Percentiles rank a stretch among this genome's conserved stretches.
Conservation (phyloP, 140 eudicot genomes). For the Flaveria floridana region DNA sequence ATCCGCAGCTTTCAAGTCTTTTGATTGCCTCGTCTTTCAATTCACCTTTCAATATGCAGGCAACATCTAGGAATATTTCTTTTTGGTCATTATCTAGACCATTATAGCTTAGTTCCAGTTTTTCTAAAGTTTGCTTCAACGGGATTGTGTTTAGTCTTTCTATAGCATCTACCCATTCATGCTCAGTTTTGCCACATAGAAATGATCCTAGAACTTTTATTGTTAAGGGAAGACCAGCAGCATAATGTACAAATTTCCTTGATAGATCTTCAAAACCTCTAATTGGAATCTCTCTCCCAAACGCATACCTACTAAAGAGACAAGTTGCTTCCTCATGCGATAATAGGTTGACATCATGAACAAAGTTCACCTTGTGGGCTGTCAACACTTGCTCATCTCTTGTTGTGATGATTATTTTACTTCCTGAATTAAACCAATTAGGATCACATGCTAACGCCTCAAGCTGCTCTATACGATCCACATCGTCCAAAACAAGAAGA, state of each 20-base stretch:
- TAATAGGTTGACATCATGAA: constrained; percentile 17
- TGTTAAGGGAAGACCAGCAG: constrained; percentile 39
- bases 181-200: constrained; percentile 9
- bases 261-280: constrained; percentile 9
- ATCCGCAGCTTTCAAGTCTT: constrained; percentile 29
- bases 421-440: constrained; percentile 24
- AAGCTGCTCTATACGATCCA: constrained; percentile 24
- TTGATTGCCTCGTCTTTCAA: neutral
- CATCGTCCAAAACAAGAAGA: constrained; percentile 35
- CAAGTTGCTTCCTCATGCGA: constrained; percentile 3
- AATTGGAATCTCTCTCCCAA: neutral
- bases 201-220: constrained; percentile 29
- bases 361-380: constrained; percentile 9
- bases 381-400: constrained; percentile 27
- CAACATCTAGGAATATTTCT: constrained; percentile 34
- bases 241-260: constrained; percentile 4
- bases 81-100: constrained; percentile 13
- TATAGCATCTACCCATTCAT: constrained; percentile 21
- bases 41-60: constrained; percentile 25
- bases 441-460: constrained; percentile 19
- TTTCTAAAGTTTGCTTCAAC: neutral
- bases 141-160: constrained; percentile 24
- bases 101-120: constrained; percentile 24
- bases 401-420: constrained; percentile 36
- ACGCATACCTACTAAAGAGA: constrained; percentile 11